A percentile compares a stretch with the other conserved stretches of the same genome.
Evolutionary conservation across 345 rosid genomes (phyloP).

Genomic region (Geranium brycei): DNA sequence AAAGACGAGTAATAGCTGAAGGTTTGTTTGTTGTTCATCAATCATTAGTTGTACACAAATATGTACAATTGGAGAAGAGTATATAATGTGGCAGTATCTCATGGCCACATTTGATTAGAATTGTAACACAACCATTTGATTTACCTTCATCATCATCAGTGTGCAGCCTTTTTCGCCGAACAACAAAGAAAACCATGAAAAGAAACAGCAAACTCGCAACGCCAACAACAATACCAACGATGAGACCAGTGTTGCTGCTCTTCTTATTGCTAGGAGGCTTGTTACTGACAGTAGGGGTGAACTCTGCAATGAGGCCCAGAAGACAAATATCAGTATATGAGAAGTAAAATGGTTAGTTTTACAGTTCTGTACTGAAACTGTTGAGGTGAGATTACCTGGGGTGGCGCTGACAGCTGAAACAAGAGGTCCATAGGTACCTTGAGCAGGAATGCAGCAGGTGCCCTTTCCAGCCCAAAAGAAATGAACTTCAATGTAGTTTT

Average conservation of each 20-base stretch:
- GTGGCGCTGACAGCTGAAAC: conserved; percentile 48
- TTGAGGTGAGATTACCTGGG: conserved; percentile 26
- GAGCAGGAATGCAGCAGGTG: conserved; percentile 22
- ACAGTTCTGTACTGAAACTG: neutral
- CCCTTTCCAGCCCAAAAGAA: conserved; percentile 41
- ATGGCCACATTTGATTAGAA: neutral
- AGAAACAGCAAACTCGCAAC: conserved; percentile 20
- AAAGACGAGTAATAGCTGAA: neutral
- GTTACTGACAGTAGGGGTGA: conserved; percentile 46
- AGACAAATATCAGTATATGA: neutral
- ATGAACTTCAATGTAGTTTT: conserved; percentile 28
- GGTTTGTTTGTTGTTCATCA: neutral
- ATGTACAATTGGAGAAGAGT: too few relatives aligned
- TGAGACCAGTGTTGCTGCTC: conserved; percentile 25
- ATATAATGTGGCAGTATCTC: too few relatives aligned
- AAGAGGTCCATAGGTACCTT: conserved; percentile 28
- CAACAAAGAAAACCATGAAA: conserved; percentile 21
- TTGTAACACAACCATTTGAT: neutral
- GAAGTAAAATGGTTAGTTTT: neutral
- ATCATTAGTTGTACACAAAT: too few relatives aligned
- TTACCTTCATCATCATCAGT: conserved; percentile 51
- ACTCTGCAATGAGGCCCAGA: conserved; percentile 27
- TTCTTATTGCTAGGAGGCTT: conserved; percentile 28
- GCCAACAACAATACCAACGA: conserved; percentile 48
- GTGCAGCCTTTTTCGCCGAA: conserved; percentile 25